Base-by-base conservation (phyloP, 2,329 filamentous ascomycete genomes). In the Xylogone sp. region DNA sequence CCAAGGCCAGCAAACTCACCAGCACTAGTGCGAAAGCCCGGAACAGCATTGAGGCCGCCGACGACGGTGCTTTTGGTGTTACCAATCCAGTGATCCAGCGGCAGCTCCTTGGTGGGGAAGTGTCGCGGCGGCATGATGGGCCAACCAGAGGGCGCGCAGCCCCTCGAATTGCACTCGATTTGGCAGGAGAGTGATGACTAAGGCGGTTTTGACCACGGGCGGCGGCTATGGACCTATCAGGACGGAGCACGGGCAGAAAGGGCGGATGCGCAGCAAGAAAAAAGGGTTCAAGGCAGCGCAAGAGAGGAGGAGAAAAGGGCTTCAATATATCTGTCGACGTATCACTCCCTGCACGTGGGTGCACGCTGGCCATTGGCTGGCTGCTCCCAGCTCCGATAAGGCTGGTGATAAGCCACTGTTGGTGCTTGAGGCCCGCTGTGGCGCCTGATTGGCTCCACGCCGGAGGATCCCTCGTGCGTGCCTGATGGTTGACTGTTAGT, bases 11-110 rank as follows among this genome's bases (percentile, higher is more conserved):
- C 54, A 49, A 56, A 69, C 80, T 77, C 67, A 84, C 81, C 80
- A 64, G 81, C 76, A 64, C 80, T 83, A 55, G 79, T 81, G 63
- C 77, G 81, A 49, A 84, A 68, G 27, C 75, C 81, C 2, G 81
- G 80, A 42, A 84, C 75, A 42, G 75, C 71, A 63, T 69, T 81
- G 67, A 83, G 74, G 59, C 73, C 74, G 64, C 81, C 76, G 50
- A 75, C 74, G 57, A 82, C 72, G 46, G 75, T 75, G 57, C 70
- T 73, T 43, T 39, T 46, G 24, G 45, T 51, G 22, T 74, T 69
- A 54, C 70, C 75, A 50, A 70, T 68, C 56, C 74, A 74, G 59
- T 81, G 65, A 59, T 80, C 72, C 57, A 79, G 72, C 70, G 34
- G 34, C 34, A 39, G 34, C 34, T 39, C 34, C 34, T 79, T 75